Evolutionary conservation across 768 basidiomycete genomes (phyloP), one percentile per base, ranked within the genome.

Genomic region (Rhizopogon vinicolor): DNA sequence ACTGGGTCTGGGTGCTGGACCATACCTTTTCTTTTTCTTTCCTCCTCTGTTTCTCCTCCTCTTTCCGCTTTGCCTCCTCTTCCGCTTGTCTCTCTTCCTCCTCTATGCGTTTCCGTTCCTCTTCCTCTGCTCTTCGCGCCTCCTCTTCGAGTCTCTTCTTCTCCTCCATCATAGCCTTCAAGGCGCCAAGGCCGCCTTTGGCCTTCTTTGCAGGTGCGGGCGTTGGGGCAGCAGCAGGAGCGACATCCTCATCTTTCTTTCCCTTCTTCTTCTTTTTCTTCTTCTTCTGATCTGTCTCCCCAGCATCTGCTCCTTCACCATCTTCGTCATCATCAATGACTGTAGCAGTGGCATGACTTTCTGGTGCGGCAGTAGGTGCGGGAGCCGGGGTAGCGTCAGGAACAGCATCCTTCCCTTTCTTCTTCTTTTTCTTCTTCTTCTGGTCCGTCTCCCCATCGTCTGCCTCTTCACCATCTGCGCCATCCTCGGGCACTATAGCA

Each of bases 91-190:
- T 75, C 65, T 96, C 93, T 69, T 98, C 95, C 68, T 97, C 95
- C 71, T 96, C 93, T 42, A 93, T 87, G 56, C 87, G 77, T 66
- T 69, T 79, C 60, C 82, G 76, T 70, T 93, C 87, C 70, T 96
- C 93, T 65, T 93, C 93, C 55, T 83, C 85, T 43, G 65, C 72
- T 41, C 74, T 76, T 58, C 75, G 79, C 2, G 84, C 88, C 72
- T 95, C 94, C 66, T 97, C 95, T 68, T 95, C 92, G 16, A 91
- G 44, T 18, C 86, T 77, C 70, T 88, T 91, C 79, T 92, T 91
- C 73, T 91, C 91, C 65, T 95, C 94, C 87, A 98, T 87, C 70
- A 94, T 74, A 29, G 92, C 93, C 72, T 83, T 91, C 69, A 98
- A 70, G 3, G 91, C 94, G 56, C 87, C 80, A 58, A 99, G 78